phyloP scores from a whole-genome alignment of 73 alveolate species.

The Tetrahymena elliotti region DNA sequence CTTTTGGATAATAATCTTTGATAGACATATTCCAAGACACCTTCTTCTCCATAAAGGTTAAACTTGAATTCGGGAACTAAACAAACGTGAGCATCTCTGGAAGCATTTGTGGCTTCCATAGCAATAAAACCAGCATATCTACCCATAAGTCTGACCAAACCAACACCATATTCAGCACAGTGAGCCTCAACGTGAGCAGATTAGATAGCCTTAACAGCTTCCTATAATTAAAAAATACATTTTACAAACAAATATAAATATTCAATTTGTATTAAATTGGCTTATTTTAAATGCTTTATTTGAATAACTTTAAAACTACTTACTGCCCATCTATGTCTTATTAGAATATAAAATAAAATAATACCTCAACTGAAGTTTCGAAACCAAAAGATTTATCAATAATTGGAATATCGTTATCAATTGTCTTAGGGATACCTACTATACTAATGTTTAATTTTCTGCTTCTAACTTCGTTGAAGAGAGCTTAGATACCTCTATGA shows the following conservation, averaged over 20 bases:
- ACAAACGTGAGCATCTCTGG: slow-evolving; percentile 96
- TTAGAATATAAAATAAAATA: neutral
- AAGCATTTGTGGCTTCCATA: slow-evolving; percentile 86
- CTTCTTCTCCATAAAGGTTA: slow-evolving; percentile 83
- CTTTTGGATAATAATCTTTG: slow-evolving; percentile 71
- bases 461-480: slow-evolving; percentile 54
- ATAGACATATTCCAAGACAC: slow-evolving; percentile 62
- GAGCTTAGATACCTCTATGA: slow-evolving; percentile 79
- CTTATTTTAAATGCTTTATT: too few species aligned
- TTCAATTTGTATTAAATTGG: slow-evolving; percentile 55
- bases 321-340: too few species aligned
- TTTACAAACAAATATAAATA: too few species aligned
- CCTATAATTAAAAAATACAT: slow-evolving; percentile 53
- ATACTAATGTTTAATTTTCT: slow-evolving; percentile 63
- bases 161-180: slow-evolving; percentile 93
- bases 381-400: slow-evolving; percentile 95
- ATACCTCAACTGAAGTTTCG: slow-evolving; percentile 88
- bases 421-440: slow-evolving; percentile 97
- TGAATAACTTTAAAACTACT: too few species aligned
- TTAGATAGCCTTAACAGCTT: slow-evolving; percentile 83
- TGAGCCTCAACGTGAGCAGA: slow-evolving; percentile 96
- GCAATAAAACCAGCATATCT: slow-evolving; percentile 98
- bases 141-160: slow-evolving; percentile 97
- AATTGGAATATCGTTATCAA: slow-evolving; percentile 98
- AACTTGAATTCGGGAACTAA: slow-evolving; percentile 95